A percentile compares a stretch with the other conserved stretches of the same genome.
Evolutionary conservation across 2,329 filamentous ascomycete species (phyloP).

Genomic region (Neonectria ditissima): DNA sequence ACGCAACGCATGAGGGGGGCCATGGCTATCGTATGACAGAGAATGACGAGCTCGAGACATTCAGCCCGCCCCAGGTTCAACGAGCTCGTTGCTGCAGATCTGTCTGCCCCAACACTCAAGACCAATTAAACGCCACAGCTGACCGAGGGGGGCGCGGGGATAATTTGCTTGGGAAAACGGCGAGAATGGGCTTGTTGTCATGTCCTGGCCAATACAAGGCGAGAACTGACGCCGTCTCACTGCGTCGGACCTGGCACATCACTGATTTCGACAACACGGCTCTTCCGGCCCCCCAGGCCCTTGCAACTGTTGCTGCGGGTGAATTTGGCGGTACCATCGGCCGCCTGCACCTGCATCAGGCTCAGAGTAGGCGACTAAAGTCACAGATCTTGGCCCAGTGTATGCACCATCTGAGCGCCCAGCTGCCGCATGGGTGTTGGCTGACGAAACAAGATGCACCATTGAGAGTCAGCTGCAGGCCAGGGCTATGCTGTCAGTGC

Average conservation of each 20-base stretch:
- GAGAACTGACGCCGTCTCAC: neutral
- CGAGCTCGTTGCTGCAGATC: constrained; percentile 1
- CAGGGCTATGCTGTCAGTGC: constrained; percentile 18
- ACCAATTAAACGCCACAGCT: neutral
- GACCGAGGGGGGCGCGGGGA: neutral
- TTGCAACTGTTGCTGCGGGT: neutral
- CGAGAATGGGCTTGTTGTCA: too few relatives aligned
- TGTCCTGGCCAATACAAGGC: neutral
- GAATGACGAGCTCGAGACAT: neutral
- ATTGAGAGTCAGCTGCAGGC: constrained; percentile 15
- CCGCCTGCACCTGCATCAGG: neutral
- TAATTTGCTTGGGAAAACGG: neutral
- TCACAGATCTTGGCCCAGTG: neutral
- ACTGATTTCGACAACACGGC: neutral
- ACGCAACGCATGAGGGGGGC: neutral
- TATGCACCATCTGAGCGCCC: constrained; percentile 2
- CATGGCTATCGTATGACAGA: neutral
- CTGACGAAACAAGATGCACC: constrained; percentile 18
- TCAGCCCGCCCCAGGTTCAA: neutral
- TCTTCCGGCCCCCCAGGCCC: too few relatives aligned
- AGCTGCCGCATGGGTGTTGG: constrained; percentile 5
- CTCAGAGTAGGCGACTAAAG: neutral
- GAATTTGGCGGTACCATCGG: neutral
- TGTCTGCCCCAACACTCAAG: neutral
- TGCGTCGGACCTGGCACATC: neutral